A percentile compares a stretch with the other conserved stretches of the same genome.
phyloP scores from a whole-genome alignment of 2,329 filamentous ascomycete genomes.

The Colletotrichum aenigma region DNA sequence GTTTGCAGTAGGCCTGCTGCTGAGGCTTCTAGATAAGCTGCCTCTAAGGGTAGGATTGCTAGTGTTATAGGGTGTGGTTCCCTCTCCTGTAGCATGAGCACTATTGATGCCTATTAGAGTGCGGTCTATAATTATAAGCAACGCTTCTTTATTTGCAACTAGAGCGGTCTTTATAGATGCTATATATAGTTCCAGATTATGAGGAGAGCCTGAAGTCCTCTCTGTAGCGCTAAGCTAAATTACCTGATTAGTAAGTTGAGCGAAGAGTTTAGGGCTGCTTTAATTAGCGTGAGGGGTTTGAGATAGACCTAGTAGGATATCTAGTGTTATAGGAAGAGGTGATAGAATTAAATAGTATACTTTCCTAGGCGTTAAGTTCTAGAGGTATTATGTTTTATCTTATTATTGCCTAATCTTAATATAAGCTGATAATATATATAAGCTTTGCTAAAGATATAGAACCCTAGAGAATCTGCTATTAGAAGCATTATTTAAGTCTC shows the following conservation, averaged over 20 bases:
- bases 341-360: neutral
- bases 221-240: neutral
- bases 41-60: neutral
- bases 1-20: neutral
- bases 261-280: neutral
- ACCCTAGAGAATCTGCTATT: neutral
- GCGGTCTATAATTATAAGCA: neutral
- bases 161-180: neutral
- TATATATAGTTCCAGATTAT: neutral
- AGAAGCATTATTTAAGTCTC: neutral
- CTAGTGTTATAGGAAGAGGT: neutral
- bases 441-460: neutral
- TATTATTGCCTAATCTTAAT: neutral
- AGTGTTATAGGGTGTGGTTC: neutral
- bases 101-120: neutral
- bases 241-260: neutral
- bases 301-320: neutral
- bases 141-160: neutral
- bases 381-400: neutral
- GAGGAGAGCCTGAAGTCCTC: neutral
- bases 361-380: neutral
- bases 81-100: neutral
- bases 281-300: neutral
- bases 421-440: neutral
- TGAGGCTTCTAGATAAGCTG: neutral